phyloP scores from a whole-genome alignment of 164 flowering plant genomes.

The Tetracentron sinense region DNA sequence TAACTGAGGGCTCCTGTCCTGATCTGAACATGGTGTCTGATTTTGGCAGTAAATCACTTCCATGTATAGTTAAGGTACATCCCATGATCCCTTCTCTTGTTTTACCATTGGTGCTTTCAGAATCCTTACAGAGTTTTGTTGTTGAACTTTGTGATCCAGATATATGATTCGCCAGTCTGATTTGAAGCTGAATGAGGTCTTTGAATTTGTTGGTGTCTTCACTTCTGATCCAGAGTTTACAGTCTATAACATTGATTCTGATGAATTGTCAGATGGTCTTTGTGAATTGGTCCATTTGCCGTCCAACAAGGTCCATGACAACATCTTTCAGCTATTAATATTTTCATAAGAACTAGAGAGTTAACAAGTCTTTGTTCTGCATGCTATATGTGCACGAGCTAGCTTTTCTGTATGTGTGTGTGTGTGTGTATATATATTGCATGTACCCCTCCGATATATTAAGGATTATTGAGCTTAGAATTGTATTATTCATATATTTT shows the following conservation, averaged over 20 bases:
- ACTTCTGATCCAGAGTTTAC: slow-evolving; percentile 57
- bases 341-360: background rate
- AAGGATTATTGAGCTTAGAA: background rate
- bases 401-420: too few species aligned
- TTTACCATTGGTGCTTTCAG: too few species aligned
- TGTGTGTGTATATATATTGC: too few species aligned
- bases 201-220: slow-evolving; percentile 88
- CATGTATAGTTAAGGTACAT: slow-evolving; percentile 85
- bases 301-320: slow-evolving; percentile 51
- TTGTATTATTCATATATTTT: background rate
- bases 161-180: slow-evolving; percentile 73
- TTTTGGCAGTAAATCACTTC: slow-evolving; percentile 31
- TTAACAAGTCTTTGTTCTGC: background rate
- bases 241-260: slow-evolving; percentile 29
- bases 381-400: too few species aligned
- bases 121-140: background rate
- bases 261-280: slow-evolving; percentile 33
- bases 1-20: slow-evolving; percentile 19
- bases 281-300: slow-evolving; percentile 48
- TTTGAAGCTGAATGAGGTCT: slow-evolving; percentile 77
- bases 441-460: too few species aligned
- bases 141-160: slow-evolving; percentile 36
- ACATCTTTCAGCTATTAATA: background rate
- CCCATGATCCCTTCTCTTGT: slow-evolving; percentile 1
- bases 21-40: slow-evolving; percentile 9